A percentile compares a stretch with the other conserved stretches of the same genome.
These are phyloP conservation scores for Colletotrichum sp. DNA, from an alignment of 2,329 filamentous ascomycete species.

Conservation along the genomic window DNA sequence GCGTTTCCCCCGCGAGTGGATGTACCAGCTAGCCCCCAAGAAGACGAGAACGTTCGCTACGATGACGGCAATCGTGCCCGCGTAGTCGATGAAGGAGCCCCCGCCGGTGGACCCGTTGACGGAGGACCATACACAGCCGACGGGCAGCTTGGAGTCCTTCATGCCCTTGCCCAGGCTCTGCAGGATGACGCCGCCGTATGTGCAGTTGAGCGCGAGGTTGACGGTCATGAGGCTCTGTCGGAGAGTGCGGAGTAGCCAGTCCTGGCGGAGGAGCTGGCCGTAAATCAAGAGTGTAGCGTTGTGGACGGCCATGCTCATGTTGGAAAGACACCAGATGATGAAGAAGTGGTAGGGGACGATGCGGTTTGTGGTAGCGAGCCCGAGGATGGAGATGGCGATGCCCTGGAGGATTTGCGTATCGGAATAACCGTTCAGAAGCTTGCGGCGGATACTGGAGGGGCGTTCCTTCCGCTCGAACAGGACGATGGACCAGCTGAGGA, in stretches of 20 bases:
- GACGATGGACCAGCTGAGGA: slow-evolving; percentile 61
- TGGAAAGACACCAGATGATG: slow-evolving; percentile 71
- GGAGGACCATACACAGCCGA: slow-evolving; percentile 64
- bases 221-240: slow-evolving; percentile 70
- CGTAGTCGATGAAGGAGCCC: slow-evolving; percentile 42
- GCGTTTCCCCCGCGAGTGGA: slow-evolving; percentile 59
- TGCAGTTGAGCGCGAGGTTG: slow-evolving; percentile 63
- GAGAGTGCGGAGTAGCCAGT: slow-evolving; percentile 71
- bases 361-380: slow-evolving; percentile 61
- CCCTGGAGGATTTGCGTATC: slow-evolving; percentile 74
- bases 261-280: slow-evolving; percentile 68
- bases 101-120: slow-evolving; percentile 31
- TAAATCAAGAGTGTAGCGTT: slow-evolving; percentile 69
- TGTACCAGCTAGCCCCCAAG: slow-evolving; percentile 65
- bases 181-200: slow-evolving; percentile 62
- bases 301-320: slow-evolving; percentile 70
- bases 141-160: slow-evolving; percentile 57
- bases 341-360: slow-evolving; percentile 75
- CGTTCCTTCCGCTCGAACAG: slow-evolving; percentile 55
- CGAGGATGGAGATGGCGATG: slow-evolving; percentile 71
- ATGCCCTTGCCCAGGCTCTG: slow-evolving; percentile 58
- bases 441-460: slow-evolving; percentile 61
- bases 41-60: slow-evolving; percentile 64
- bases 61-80: slow-evolving; percentile 67
- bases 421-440: slow-evolving; percentile 68